Base-by-base conservation (phyloP, 345 rosid genomes). In the Citrus inodora region DNA sequence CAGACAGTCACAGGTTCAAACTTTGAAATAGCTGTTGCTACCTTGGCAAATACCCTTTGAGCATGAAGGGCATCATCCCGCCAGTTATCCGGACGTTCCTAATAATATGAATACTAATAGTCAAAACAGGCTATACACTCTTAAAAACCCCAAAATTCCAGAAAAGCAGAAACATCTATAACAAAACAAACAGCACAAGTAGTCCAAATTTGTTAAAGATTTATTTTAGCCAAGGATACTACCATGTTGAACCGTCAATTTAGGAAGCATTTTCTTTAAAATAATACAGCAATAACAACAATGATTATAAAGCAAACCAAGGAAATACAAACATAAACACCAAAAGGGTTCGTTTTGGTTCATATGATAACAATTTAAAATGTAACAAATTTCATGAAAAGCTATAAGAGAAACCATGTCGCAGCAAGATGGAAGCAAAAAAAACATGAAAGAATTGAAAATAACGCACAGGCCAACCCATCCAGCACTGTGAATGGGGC, bases 71-170 rank as follows among this genome's bases (percentile, higher is more conserved):
- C 99, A 35, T 84, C 77, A 79, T 88, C 86, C 62, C 99, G 82
- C 98, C 99, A 95, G 83, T 92, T 96, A 87, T 96, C 99, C 25
- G 87, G 85, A 8, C 98, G 96, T 77, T 96, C 99, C 99, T 96
- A 85, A 75, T 35, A 30, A 30, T 46, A 77, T 6, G 66, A 64
- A 37, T 64, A 30, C 33, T 19, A 67, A 78, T 51, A 5, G 7
- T 32, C 79, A 67, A 21, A 59, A 76, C 74, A 71, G 51, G 14
- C 27, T 42, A 59, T 64, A 2, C 71, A 27, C 25, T 56, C 22
- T 17, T 16, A 53, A 53, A 51, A 42, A 48, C 38, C 67, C 35
- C 1, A 22, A 80, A 59, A 30, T 27, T 56, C 59, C 71, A 51
- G 17, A 56, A 32, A 61, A 30, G 28, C 55, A 68, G 64, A 62